Evolutionary conservation across 306 rosid genomes (phyloP).

Genomic region (Sindora glabra): DNA sequence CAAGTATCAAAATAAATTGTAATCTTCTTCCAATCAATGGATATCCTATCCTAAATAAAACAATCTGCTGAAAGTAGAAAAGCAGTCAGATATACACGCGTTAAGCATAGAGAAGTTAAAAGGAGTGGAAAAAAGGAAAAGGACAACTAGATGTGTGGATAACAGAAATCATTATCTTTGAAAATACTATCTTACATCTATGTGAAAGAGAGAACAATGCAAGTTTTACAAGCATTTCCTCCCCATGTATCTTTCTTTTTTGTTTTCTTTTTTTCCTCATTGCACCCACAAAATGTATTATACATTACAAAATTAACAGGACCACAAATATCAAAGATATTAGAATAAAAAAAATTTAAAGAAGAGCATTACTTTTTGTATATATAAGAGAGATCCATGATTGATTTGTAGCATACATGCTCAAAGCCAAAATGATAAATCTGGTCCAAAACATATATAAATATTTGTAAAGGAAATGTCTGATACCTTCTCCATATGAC

Average conservation of each 20-base stretch:
- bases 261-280: no score
- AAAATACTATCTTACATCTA: no score
- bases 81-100: no score
- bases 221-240: no score
- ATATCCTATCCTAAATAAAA: not conserved
- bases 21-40: slow-evolving; percentile 7
- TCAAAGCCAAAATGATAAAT: not conserved
- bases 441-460: not conserved
- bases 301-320: no score
- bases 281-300: no score
- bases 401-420: not conserved
- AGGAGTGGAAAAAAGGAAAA: no score
- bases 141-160: no score
- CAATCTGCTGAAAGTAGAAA: not conserved
- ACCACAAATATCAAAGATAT: not conserved
- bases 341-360: not conserved
- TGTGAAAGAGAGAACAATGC: no score
- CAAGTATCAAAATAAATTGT: not conserved
- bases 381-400: not conserved
- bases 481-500: slow-evolving; percentile 68
- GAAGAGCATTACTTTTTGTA: not conserved
- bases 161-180: no score
- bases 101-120: no score
- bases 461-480: not conserved
- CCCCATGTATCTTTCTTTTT: not conserved